Percentiles rank a stretch among this genome's conserved stretches.
Conservation (phyloP, 306 rosid genomes). For the Canavalia ensiformis region DNA sequence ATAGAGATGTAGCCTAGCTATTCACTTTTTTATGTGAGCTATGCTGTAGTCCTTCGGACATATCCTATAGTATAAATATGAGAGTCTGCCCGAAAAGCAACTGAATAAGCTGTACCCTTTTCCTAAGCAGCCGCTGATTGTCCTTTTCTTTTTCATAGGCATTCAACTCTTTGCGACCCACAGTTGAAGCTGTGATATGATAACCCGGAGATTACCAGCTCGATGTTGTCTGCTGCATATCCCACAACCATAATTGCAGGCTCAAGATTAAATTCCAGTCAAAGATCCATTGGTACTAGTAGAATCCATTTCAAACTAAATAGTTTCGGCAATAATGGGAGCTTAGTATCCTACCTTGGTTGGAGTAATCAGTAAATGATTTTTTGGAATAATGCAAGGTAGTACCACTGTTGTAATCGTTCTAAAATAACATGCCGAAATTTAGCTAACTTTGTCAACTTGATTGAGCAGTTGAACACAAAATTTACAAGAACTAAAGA, state of each 20-base stretch:
- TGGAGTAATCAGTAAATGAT: slow-evolving; percentile 3
- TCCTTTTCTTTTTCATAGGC: slow-evolving; percentile 21
- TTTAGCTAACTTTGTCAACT: not conserved
- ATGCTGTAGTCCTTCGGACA: slow-evolving; percentile 25
- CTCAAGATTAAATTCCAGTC: slow-evolving; percentile 17
- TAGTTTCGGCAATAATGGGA: slow-evolving; percentile 11
- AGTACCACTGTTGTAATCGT: not conserved
- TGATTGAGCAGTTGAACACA: slow-evolving; percentile 3
- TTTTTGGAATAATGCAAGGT: slow-evolving; percentile 16
- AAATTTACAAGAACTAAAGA: not conserved
- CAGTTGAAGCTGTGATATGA: slow-evolving; percentile 16
- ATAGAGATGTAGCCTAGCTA: slow-evolving; percentile 8
- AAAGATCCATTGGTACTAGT: slow-evolving; percentile 3
- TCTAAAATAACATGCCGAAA: not conserved
- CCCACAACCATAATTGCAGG: slow-evolving; percentile 21
- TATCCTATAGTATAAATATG: not conserved
- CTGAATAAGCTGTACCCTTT: slow-evolving; percentile 12
- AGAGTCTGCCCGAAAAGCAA: not conserved
- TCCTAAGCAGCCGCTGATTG: slow-evolving; percentile 22
- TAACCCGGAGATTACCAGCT: not conserved
- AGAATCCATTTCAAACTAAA: slow-evolving; percentile 26
- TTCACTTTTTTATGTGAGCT: slow-evolving; percentile 1
- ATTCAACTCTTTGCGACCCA: not conserved
- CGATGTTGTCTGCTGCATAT: slow-evolving; percentile 5
- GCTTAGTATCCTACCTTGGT: not conserved